Base-by-base conservation (phyloP, 2,329 filamentous ascomycete genomes). In the Aureobasidium musti region DNA sequence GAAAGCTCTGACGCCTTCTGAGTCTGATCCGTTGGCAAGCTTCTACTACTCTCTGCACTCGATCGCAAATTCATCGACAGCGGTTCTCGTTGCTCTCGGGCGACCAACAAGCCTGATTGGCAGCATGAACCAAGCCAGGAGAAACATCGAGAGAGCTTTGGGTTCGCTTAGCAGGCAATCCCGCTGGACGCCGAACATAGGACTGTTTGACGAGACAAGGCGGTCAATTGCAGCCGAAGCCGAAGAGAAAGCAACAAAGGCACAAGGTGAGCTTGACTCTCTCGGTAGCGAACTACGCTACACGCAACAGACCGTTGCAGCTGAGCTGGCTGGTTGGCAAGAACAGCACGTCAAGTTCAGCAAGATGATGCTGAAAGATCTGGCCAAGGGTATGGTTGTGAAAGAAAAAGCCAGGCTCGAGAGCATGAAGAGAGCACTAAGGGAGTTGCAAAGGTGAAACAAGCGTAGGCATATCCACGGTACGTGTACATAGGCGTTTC, bases 301-400 rank as follows among this genome's bases (percentile, higher is more conserved):
- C 77, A 97, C 93, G 56, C 94, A 97, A 79, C 91, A 96, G 77
- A 92, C 94, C 17, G 94, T 98, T 28, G 94, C 96, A 7, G 85
- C 87, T 1, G 95, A 99, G 79, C 78, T 99, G 66, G 95, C 95
- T 0, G 92, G 91, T 19, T 99, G 95, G 92, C 93, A 97, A 74
- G 92, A 96, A 47, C 86, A 92, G 80, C 88, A 96, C 73, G 91
- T 92, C 71, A 87, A 86, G 73, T 87, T 91, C 79, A 92, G 91
- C 1, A 82, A 88, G 68, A 85, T 85, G 67, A 91, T 91, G 33
- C 85, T 97, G 68, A 86, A 84, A 70, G 87, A 92, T 54, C 86
- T 96, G 71, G 94, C 91, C 21, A 85, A 83, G 73, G 86, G 87
- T 37, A 92, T 93, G 84, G 82, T 98, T 30, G 86, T 97, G 4